Evolutionary conservation across 2,329 filamentous ascomycete genomes (phyloP).

Genomic region (Clarireedia monteithiana): DNA sequence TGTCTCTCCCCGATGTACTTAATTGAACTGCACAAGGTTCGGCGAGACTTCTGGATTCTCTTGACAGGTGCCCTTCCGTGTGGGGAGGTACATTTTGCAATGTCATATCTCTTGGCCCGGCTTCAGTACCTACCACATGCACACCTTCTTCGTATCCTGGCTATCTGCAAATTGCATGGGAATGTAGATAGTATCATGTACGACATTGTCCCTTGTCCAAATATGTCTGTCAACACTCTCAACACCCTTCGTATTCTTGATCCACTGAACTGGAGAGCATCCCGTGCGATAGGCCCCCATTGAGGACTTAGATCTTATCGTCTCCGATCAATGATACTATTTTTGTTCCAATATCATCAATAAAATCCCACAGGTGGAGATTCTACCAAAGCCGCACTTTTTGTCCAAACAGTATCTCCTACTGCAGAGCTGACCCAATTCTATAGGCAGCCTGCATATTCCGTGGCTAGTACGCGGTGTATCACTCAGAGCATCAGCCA

Average conservation of each 20-base stretch:
- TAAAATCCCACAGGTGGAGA: neutral
- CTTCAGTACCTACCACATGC: neutral
- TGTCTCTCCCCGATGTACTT: neutral
- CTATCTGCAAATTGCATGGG: neutral
- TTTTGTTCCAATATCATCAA: slow-evolving; percentile 4
- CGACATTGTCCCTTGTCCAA: neutral
- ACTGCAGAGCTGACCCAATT: neutral
- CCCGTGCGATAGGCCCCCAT: neutral
- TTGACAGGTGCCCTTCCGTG: too few species aligned
- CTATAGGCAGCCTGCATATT: neutral
- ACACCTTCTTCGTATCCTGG: neutral
- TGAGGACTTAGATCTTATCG: neutral
- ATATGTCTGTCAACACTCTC: neutral
- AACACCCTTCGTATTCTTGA: neutral
- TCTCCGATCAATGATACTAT: neutral
- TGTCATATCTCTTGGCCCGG: neutral
- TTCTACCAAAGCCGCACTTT: neutral
- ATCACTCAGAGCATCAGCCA: neutral
- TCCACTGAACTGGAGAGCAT: neutral
- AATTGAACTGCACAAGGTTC: neutral
- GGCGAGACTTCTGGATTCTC: neutral
- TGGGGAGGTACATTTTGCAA: neutral
- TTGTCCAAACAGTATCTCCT: neutral
- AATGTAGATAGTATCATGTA: neutral
- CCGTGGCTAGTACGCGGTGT: neutral